Evolutionary conservation across 208 protist genomes (phyloP).

Genomic region (Crithidia bombi): DNA sequence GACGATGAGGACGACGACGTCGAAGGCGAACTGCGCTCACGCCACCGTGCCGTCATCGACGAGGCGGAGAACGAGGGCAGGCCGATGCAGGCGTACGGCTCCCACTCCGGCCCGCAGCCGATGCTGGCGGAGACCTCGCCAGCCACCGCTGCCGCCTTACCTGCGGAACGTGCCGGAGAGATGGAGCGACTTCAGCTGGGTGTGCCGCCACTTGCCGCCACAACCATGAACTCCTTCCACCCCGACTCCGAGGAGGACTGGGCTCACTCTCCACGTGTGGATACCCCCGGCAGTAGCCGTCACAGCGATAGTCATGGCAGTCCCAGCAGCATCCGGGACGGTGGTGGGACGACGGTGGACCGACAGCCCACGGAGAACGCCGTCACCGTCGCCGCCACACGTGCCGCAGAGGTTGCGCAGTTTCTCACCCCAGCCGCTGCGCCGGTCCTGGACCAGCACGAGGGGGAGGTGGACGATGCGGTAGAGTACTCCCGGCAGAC

Average conservation of each 20-base stretch:
- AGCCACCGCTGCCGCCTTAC: background rate
- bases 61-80: background rate
- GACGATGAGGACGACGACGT: too few species aligned
- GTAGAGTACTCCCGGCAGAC: constrained; percentile 5
- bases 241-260: constrained; percentile 12
- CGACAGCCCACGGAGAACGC: constrained; percentile 12
- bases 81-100: constrained; percentile 2
- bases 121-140: background rate
- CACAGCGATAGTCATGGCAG: background rate
- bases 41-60: background rate
- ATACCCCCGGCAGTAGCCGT: background rate
- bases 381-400: background rate
- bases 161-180: background rate
- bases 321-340: background rate
- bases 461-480: constrained; percentile 2
- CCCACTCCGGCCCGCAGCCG: constrained; percentile 2
- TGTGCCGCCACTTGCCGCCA: constrained; percentile 6
- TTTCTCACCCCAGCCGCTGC: background rate
- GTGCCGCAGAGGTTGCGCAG: background rate
- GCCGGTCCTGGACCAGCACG: background rate
- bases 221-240: constrained; percentile 4
- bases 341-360: background rate
- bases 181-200: constrained; percentile 5
- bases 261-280: constrained; percentile 1
- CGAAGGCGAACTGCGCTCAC: background rate